Conservation (phyloP, 2,329 filamentous ascomycete genomes). For the Pseudogymnoascus sp. region DNA sequence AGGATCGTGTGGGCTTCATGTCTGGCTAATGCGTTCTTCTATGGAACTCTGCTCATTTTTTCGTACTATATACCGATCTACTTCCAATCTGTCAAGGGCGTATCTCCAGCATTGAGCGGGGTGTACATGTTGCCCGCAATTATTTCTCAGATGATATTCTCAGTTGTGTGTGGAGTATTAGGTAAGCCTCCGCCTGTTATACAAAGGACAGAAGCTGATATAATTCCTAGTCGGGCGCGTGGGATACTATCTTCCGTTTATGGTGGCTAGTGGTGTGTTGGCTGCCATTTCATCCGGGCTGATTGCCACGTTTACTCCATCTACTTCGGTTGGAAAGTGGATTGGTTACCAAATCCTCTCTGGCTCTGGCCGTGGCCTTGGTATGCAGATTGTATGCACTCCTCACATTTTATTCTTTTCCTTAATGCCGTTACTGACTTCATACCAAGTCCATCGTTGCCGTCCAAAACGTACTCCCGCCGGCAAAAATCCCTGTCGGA, state of each 20-base stretch:
- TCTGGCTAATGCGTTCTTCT: slow-evolving; percentile 7
- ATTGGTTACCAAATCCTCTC: slow-evolving; percentile 24
- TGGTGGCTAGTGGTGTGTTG: slow-evolving; percentile 25
- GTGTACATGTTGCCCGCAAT: slow-evolving; percentile 23
- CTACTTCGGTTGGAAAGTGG: slow-evolving; percentile 18
- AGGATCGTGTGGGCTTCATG: slow-evolving; percentile 18
- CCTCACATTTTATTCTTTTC: slow-evolving; percentile 2
- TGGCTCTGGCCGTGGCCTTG: slow-evolving; percentile 20
- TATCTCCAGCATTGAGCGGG: slow-evolving; percentile 21
- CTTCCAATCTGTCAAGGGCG: slow-evolving; percentile 28
- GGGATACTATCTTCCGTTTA: slow-evolving; percentile 31
- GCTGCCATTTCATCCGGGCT: slow-evolving; percentile 29
- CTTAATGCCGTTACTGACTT: slow-evolving; percentile 12
- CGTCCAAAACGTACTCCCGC: slow-evolving; percentile 27
- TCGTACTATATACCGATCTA: slow-evolving; percentile 26
- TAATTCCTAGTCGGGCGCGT: slow-evolving; percentile 22
- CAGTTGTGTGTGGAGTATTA: slow-evolving; percentile 17
- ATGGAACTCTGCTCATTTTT: slow-evolving; percentile 14
- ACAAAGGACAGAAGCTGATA: slow-evolving; percentile 11
- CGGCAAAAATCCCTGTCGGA: slow-evolving; percentile 25
- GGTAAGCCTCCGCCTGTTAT: slow-evolving; percentile 20
- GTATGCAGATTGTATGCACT: slow-evolving; percentile 20
- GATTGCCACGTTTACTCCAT: slow-evolving; percentile 25
- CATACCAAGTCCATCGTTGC: slow-evolving; percentile 25
- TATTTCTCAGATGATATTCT: slow-evolving; percentile 13